Evolutionary conservation across 768 basidiomycete species (phyloP).

Genomic region (Mycena belliarum): DNA sequence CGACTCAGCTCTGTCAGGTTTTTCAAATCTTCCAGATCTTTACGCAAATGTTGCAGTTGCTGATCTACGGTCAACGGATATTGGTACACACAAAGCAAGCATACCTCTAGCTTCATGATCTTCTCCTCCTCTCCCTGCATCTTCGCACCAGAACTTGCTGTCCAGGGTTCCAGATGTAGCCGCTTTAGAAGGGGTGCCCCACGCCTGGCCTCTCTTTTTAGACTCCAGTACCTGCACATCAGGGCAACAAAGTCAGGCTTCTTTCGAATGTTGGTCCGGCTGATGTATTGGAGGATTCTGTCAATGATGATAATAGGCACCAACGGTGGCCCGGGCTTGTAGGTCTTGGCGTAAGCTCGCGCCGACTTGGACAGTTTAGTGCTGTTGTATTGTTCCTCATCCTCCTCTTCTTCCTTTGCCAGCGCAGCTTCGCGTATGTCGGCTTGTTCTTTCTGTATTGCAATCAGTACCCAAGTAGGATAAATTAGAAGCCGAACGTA

Average conservation of each 20-base stretch:
- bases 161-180: slow-evolving; percentile 97
- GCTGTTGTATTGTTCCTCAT: slow-evolving; percentile 37
- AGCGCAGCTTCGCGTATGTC: slow-evolving; percentile 60
- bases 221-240: slow-evolving; percentile 93
- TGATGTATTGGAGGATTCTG: slow-evolving; percentile 73
- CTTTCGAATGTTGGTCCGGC: slow-evolving; percentile 68
- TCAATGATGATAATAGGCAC: slow-evolving; percentile 86
- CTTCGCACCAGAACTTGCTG: slow-evolving; percentile 65
- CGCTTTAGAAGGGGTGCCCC: slow-evolving; percentile 94
- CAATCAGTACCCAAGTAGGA: not conserved
- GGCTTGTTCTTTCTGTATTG: slow-evolving; percentile 65
- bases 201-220: slow-evolving; percentile 90
- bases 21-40: slow-evolving; percentile 76
- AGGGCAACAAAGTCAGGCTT: slow-evolving; percentile 74
- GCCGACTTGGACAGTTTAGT: slow-evolving; percentile 71
- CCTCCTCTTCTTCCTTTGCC: slow-evolving; percentile 48
- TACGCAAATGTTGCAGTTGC: slow-evolving; percentile 63
- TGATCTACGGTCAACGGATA: slow-evolving; percentile 22
- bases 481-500: slow-evolving; percentile 36
- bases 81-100: slow-evolving; percentile 24
- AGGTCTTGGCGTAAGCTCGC: slow-evolving; percentile 88
- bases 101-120: slow-evolving; percentile 75
- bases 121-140: slow-evolving; percentile 83
- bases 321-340: slow-evolving; percentile 90
- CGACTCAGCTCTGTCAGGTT: slow-evolving; percentile 65